A percentile compares a stretch with the other conserved stretches of the same genome.
These are phyloP conservation scores for Cyclotella baltica DNA, from an alignment of 108 stramenopile genomes.

Conservation along the genomic window DNA sequence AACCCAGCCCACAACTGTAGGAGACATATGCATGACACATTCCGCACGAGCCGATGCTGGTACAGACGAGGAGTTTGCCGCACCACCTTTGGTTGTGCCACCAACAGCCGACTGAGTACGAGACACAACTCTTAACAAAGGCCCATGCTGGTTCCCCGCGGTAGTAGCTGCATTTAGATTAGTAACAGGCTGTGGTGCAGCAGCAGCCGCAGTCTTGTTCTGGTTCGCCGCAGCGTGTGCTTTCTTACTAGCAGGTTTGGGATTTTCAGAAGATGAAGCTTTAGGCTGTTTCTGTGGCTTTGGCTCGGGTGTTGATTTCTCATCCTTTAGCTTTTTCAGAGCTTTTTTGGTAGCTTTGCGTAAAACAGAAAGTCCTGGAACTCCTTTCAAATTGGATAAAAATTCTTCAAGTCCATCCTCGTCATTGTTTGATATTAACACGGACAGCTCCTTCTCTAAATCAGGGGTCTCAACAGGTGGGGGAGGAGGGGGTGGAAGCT, in stretches of 20 bases:
- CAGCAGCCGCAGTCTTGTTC: slow-evolving; percentile 22
- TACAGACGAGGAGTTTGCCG: slow-evolving; percentile 23
- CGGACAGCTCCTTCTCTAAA: slow-evolving; percentile 53
- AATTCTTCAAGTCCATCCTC: slow-evolving; percentile 78
- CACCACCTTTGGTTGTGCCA: slow-evolving; percentile 18
- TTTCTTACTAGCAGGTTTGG: neutral
- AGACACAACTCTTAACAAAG: slow-evolving; percentile 52
- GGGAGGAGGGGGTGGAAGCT: slow-evolving; percentile 6
- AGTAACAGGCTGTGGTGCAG: slow-evolving; percentile 26
- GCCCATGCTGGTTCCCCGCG: slow-evolving; percentile 47
- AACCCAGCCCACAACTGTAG: slow-evolving; percentile 87
- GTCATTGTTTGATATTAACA: slow-evolving; percentile 66
- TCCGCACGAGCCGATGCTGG: slow-evolving; percentile 58
- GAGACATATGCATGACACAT: slow-evolving; percentile 74
- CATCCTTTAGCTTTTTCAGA: slow-evolving; percentile 74
- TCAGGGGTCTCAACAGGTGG: slow-evolving; percentile 17
- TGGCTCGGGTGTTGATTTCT: slow-evolving; percentile 17
- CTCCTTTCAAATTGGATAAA: slow-evolving; percentile 76
- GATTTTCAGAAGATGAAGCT: neutral
- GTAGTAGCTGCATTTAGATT: slow-evolving; percentile 27
- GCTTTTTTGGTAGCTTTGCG: slow-evolving; percentile 94
- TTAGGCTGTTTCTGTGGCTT: slow-evolving; percentile 40
- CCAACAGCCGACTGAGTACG: slow-evolving; percentile 41
- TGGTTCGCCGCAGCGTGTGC: neutral
- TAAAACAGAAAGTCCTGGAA: slow-evolving; percentile 83